These are phyloP conservation scores for Sistotremastrum niveocremeum DNA, from an alignment of 768 basidiomycete genomes.

Conservation along the genomic window DNA sequence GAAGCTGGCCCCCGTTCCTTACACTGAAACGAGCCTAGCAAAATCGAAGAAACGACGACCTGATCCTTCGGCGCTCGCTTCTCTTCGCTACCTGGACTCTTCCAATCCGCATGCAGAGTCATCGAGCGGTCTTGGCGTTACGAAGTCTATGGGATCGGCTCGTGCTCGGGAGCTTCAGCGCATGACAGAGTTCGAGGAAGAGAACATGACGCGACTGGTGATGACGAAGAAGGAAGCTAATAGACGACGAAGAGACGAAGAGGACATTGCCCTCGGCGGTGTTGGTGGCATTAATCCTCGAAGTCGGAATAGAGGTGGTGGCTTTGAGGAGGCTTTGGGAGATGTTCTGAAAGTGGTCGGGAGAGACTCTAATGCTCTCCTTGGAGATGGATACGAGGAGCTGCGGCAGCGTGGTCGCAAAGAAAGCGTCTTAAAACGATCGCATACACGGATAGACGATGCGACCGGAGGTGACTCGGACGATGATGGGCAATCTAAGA, in stretches of 20 bases:
- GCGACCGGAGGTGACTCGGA: constrained; percentile 13
- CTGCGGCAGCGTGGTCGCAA: constrained; percentile 58
- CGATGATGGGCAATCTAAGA: constrained; percentile 19
- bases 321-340: constrained; percentile 73
- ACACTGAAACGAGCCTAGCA: constrained; percentile 42
- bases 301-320: constrained; percentile 48
- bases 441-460: constrained; percentile 28
- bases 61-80: constrained; percentile 48
- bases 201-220: constrained; percentile 81
- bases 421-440: constrained; percentile 43
- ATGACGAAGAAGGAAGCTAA: constrained; percentile 81
- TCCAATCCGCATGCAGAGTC: constrained; percentile 58
- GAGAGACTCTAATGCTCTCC: constrained; percentile 24
- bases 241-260: constrained; percentile 67
- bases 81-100: constrained; percentile 36
- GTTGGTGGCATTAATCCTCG: constrained; percentile 25
- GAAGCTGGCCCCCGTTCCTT: constrained; percentile 79
- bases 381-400: constrained; percentile 72
- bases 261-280: constrained; percentile 68
- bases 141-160: constrained; percentile 43
- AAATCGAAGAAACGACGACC: constrained; percentile 38
- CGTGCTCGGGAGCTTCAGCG: constrained; percentile 70
- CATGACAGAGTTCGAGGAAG: constrained; percentile 85
- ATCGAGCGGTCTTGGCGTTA: constrained; percentile 55
- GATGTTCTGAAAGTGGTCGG: constrained; percentile 60